phyloP scores from a whole-genome alignment of 2,329 filamentous ascomycete genomes.

The Macrophomina pseudophaseolina region DNA sequence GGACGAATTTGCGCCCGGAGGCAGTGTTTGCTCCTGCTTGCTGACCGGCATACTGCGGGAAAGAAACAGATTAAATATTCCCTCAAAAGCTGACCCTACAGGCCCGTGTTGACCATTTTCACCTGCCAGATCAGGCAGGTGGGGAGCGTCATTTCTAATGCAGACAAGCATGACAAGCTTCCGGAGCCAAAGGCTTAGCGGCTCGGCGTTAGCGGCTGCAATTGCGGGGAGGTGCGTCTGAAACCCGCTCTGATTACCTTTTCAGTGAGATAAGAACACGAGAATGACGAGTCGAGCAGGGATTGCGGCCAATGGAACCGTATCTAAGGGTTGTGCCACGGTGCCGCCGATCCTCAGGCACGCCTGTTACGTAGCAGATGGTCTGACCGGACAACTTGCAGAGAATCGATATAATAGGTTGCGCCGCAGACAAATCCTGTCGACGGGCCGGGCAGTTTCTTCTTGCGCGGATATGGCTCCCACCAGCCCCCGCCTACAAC shows the following conservation, averaged over 20 bases:
- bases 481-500: no score
- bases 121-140: conserved; percentile 2
- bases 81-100: background rate
- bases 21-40: background rate
- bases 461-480: no score
- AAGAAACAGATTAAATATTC: background rate
- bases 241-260: background rate
- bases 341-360: background rate
- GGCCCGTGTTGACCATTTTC: background rate
- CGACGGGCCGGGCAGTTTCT: no score
- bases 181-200: background rate
- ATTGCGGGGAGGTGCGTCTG: background rate
- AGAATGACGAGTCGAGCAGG: background rate
- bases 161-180: conserved; percentile 18
- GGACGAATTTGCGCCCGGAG: no score
- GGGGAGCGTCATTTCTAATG: background rate
- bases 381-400: background rate
- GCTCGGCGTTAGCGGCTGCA: background rate
- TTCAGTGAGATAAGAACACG: background rate
- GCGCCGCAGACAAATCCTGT: no score
- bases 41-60: no score
- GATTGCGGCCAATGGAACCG: background rate
- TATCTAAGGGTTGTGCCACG: background rate
- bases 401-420: no score
- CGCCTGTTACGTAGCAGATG: background rate